Evolutionary conservation across 257 asterid genomes (phyloP), one percentile per base, ranked within the genome.

Genomic region (Mentha longifolia): DNA sequence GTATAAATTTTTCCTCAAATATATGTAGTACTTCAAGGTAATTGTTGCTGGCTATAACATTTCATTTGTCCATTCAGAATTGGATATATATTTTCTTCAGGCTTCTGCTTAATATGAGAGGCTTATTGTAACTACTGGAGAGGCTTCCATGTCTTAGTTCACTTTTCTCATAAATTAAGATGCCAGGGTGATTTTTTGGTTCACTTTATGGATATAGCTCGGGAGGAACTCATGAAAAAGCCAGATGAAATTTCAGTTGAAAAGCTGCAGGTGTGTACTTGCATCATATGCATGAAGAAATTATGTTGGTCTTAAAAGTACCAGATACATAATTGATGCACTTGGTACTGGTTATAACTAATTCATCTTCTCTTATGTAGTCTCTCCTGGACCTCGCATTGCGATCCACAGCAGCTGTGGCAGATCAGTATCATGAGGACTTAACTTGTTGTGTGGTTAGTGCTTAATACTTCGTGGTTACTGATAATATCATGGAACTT

Each of bases 331-430:
- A 72, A 30, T 68, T 61, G 57, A 30, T 35, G 30, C 62, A 13
- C 51, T 72, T 42, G 31, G 31, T 70, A 63, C 58, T 70, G 46
- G 5, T 65, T 46, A 19, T 41, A 30, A 37, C 28, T 35, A 54
- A 45, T 20, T 54, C 37, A 30, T 63, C 64, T 82, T 54, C 69
- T 63, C 68, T 57, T 61, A 35, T 74, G 47, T 61, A 94, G 99
- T 94, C 99, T 73, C 97, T 94, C 71, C 84, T 94, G 85, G 99
- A 94, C 89, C 97, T 94, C 76, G 99, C 99, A 70, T 77, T 91
- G 85, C 89, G 99, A 77, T 85, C 93, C 74, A 85, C 97, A 63
- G 96, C 97, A 58, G 97, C 97, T 73, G 97, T 87, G 66, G 99
- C 96, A 30, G 99, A 94, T 86, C 95, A 96, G 72, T 91, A 73